A percentile compares a stretch with the other conserved stretches of the same genome.
These are phyloP conservation scores for Chrysosporium keratinophilum DNA, from an alignment of 2,329 filamentous ascomycete genomes.

Conservation along the genomic window DNA sequence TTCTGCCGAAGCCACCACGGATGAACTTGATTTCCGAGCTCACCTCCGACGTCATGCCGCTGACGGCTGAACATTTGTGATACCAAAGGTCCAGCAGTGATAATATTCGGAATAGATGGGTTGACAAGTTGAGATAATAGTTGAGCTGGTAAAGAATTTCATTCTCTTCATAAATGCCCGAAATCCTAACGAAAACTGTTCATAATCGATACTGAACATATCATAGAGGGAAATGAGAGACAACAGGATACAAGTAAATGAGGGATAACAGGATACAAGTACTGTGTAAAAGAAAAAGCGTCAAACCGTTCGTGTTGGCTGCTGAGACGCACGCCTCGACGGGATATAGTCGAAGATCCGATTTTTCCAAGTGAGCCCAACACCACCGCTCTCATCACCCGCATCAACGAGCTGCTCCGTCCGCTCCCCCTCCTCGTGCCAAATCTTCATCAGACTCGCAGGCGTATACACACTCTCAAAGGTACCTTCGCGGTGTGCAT, in stretches of 20 bases:
- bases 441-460: constrained; percentile 79
- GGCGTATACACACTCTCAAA: constrained; percentile 83
- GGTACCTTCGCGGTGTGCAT: constrained; percentile 49
- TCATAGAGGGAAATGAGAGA: too few species aligned
- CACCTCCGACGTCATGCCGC: too few species aligned
- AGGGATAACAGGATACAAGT: too few species aligned
- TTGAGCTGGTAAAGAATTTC: too few species aligned
- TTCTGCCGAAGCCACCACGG: not conserved
- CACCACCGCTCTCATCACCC: constrained; percentile 45
- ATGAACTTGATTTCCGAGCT: too few species aligned
- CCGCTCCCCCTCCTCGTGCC: constrained; percentile 63
- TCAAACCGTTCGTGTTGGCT: not conserved
- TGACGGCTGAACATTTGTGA: too few species aligned
- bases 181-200: too few species aligned
- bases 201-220: too few species aligned
- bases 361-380: constrained; percentile 57
- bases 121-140: too few species aligned
- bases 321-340: constrained; percentile 5
- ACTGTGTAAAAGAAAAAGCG: not conserved
- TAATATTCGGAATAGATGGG: too few species aligned
- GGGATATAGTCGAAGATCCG: constrained; percentile 52
- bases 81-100: not conserved
- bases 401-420: constrained; percentile 64
- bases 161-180: too few species aligned
- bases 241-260: too few species aligned